A percentile compares a stretch with the other conserved stretches of the same genome.
Evolutionary conservation across 2,329 filamentous ascomycete species (phyloP).

Genomic region (Aspergillus sp.): DNA sequence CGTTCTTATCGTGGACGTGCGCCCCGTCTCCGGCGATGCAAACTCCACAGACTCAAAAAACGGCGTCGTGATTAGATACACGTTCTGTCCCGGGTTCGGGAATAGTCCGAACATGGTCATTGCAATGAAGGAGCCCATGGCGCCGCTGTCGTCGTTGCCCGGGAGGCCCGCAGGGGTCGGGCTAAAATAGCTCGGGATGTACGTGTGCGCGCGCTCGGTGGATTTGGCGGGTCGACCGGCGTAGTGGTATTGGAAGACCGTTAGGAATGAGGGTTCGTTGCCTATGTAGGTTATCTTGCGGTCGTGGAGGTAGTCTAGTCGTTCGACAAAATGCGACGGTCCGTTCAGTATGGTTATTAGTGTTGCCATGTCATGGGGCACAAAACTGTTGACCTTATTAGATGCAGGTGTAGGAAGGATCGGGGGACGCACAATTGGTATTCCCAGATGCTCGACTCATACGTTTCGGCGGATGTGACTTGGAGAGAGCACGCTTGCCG

Average conservation of each 20-base stretch:
- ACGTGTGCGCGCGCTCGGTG: conserved; percentile 47
- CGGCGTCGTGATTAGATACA: conserved; percentile 59
- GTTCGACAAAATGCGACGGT: conserved; percentile 43
- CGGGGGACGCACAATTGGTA: conserved; percentile 42
- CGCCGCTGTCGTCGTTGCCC: conserved; percentile 60
- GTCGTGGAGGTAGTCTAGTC: conserved; percentile 57
- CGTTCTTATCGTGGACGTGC: conserved; percentile 49
- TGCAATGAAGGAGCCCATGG: conserved; percentile 59
- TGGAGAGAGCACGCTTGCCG: conserved; percentile 23
- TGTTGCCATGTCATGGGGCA: conserved; percentile 40
- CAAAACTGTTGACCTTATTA: conserved; percentile 41
- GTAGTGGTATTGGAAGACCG: conserved; percentile 61
- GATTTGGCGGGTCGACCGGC: conserved; percentile 50
- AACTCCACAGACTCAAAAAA: conserved; percentile 56
- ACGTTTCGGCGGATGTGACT: conserved; percentile 24
- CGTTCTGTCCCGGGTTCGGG: conserved; percentile 57
- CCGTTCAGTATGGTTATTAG: conserved; percentile 54
- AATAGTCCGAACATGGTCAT: conserved; percentile 62
- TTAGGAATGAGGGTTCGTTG: conserved; percentile 55
- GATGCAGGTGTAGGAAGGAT: conserved; percentile 43
- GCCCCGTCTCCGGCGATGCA: conserved; percentile 48
- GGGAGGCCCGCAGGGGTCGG: conserved; percentile 50
- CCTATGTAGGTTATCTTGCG: conserved; percentile 56
- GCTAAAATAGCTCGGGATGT: conserved; percentile 54
- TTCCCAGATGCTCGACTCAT: conserved; percentile 28